Percentiles rank a stretch among this genome's conserved stretches.
These are phyloP conservation scores for Hydrangea macrophylla DNA, from an alignment of 148 eudicot species.

Conservation along the genomic window DNA sequence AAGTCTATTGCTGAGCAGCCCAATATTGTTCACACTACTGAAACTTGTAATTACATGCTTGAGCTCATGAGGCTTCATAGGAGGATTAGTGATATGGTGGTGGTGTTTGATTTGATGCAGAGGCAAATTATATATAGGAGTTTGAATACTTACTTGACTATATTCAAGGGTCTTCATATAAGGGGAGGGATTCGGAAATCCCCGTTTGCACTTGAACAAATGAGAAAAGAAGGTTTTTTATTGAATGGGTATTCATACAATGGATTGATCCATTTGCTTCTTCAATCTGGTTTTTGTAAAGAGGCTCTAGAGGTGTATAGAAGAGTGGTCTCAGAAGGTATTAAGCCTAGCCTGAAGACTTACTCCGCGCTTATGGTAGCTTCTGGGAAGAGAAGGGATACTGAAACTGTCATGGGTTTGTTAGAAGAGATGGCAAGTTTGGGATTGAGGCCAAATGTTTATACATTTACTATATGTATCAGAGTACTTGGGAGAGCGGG, in stretches of 20 bases:
- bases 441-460: conserved; percentile 85
- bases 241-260: conserved; percentile 85
- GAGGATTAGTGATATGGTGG: conserved; percentile 63
- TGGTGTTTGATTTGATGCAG: conserved; percentile 89
- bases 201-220: conserved; percentile 55
- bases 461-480: conserved; percentile 89
- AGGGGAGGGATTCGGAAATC: conserved; percentile 79
- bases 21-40: conserved; percentile 68
- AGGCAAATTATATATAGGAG: conserved; percentile 81
- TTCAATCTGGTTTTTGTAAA: conserved; percentile 59
- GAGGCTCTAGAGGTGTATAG: conserved; percentile 76
- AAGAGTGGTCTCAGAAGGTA: conserved; percentile 63
- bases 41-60: conserved; percentile 86
- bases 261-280: conserved; percentile 82
- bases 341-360: conserved; percentile 85
- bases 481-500: conserved; percentile 68
- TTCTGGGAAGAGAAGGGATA: conserved; percentile 79
- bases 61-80: conserved; percentile 54
- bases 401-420: conserved; percentile 63
- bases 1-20: conserved; percentile 50
- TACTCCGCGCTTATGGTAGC: conserved; percentile 99
- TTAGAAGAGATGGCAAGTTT: conserved; percentile 77
- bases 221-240: conserved; percentile 62
- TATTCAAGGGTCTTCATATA: conserved; percentile 60
- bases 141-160: conserved; percentile 69